Base-by-base conservation (phyloP, 169 alveolate genomes). In the Miamiensis avidus region DNA sequence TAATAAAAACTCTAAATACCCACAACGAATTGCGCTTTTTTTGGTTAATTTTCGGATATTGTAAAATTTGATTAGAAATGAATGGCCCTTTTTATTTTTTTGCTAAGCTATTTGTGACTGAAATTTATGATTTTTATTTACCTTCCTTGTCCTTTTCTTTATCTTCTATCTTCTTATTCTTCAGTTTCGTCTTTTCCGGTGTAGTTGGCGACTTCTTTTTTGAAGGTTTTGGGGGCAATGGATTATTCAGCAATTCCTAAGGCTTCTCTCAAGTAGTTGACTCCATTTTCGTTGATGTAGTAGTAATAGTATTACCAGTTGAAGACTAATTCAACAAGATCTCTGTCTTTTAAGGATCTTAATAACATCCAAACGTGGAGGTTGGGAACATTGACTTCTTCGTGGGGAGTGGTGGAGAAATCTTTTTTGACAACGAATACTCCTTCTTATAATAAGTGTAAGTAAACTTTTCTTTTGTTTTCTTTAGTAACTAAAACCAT, bases 241-340 rank as follows among this genome's bases (percentile, higher is more conserved):
- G 69, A 49, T 49, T 49, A 49, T 49, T 49, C 69, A 49, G 26
- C 20, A 69, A 74, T 82, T 69, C 86, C 87, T 49, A 82, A 82
- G 29, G 74, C 75, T 29, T 73, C 74, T 82, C 87, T 82, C 20
- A 82, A 49, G 30, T 74, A 72, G 34, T 29, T 74, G 25, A 82
- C 87, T 6, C 87, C 87, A 34, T 82, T 81, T 29, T 78, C 75
- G 16, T 82, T 82, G 16, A 82, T 72, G 79, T 73, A 82, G 64
- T 82, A 82, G 49, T 82, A 82, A 49, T 72, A 82, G 34, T 82
- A 82, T 82, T 82, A 65, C 87, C 87, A 82, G 29, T 78, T 74
- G 74, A 82, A 82, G 30, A 82, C 87, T 32, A 82, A 33, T 31
- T 82, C 82, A 34, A 82, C 87, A 31, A 82, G 79, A 29, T 82